Percentiles rank a stretch among this genome's conserved stretches.
Conservation (phyloP, 306 rosid species). For the Adenanthera pavonina region DNA sequence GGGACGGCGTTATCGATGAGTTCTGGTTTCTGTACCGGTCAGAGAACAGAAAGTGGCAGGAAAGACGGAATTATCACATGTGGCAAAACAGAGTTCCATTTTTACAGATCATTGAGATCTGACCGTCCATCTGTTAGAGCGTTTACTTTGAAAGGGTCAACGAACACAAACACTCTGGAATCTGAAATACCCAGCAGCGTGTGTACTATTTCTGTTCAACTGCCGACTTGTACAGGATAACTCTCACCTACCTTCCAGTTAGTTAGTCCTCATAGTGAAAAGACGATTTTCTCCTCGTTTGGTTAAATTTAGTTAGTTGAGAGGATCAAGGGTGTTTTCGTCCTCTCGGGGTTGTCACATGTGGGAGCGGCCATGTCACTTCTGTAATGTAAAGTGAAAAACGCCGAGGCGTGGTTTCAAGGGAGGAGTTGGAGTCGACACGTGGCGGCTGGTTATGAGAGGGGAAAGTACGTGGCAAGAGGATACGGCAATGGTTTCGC, state of each 20-base stretch:
- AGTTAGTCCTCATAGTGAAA: constrained; percentile 39
- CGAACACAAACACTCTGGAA: constrained; percentile 25
- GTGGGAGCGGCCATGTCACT: constrained; percentile 27
- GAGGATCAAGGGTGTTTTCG: constrained; percentile 25
- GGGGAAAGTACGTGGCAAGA: constrained; percentile 43
- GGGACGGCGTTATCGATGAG: constrained; percentile 56
- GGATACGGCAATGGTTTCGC: constrained; percentile 38
- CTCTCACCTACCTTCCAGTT: constrained; percentile 60
- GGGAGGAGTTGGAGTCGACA: constrained; percentile 36
- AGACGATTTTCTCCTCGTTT: constrained; percentile 44
- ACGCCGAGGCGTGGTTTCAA: constrained; percentile 32
- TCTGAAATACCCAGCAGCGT: constrained; percentile 34
- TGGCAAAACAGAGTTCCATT: not conserved
- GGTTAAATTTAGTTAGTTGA: not conserved
- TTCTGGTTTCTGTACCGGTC: constrained; percentile 52
- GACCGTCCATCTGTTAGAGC: constrained; percentile 42
- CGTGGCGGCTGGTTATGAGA: constrained; percentile 32
- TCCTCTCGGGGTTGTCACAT: constrained; percentile 8
- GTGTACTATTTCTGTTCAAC: constrained; percentile 54
- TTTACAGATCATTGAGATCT: constrained; percentile 15
- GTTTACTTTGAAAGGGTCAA: constrained; percentile 40
- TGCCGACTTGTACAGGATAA: constrained; percentile 56
- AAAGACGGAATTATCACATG: constrained; percentile 60
- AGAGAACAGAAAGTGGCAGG: constrained; percentile 52
- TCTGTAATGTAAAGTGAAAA: constrained; percentile 40